Evolutionary conservation across 495 filamentous ascomycete species (phyloP), one percentile per base, ranked within the genome.

Genomic region (Penicillium manginii): DNA sequence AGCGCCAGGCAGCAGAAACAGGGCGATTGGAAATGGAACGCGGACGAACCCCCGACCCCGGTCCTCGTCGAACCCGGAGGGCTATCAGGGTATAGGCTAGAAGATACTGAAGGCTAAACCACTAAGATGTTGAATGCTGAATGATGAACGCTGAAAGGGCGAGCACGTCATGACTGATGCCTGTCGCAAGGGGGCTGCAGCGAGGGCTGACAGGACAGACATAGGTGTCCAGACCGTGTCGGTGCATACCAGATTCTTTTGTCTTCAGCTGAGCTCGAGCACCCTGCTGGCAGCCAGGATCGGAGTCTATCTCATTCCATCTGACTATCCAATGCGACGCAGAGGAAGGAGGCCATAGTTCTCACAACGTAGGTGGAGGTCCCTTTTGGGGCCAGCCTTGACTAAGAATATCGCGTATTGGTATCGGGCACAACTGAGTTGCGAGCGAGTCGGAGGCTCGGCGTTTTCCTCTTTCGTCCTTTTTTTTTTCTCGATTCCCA

Each of bases 11-110:
- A 59, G 52, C 56, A 59, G 49, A 40, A 45, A n/a, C 57, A 21
- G 62, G 31, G 37, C 46, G 48, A 59, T 68, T 65, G 47, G 54
- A 63, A 68, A 68, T 50, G 48, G 59, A 62, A 57, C 58, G 55
- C 40, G 29, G 55, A 57, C 33, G 33, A 50, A 39, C 50, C 43
- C 32, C 48, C 53, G 45, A 56, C 33, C 48, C 49, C 50, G 19
- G 50, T 35, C 50, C 32, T n/a, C 43, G 43, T 47, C 43, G 11
- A 47, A 23, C 26, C 15, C 18, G 39, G 4, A 42, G n/a, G 14
- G 14, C 9, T 42, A 42, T 37, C 39, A 42, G n/a, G n/a, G 39
- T 17, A 42, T 18, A 42, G 39, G 39, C 39, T 42, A n/a, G 18
- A 17, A 8, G 14, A 15, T 17, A 42, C 49, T 52, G 31, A 42